Evolutionary conservation across 2,329 filamentous ascomycete genomes (phyloP), one percentile per base, ranked within the genome.

Genomic region (Colletotrichum sp.): DNA sequence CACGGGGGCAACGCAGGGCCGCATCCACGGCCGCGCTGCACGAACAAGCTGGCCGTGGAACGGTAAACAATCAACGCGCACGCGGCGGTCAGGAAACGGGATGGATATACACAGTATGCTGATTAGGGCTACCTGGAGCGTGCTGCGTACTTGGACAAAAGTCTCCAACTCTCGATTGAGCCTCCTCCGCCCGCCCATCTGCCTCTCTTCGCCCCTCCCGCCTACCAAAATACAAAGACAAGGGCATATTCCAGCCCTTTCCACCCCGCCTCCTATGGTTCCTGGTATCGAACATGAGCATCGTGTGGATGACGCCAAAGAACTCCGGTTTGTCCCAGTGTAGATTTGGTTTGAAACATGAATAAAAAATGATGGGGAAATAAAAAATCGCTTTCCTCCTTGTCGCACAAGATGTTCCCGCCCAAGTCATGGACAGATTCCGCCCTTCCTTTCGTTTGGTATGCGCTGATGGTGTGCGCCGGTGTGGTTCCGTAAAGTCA

Each of bases 241-340:
- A 75, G 58, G 59, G 58, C 56, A 16, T 63, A 59, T 73, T 68
- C 69, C 48, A 58, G 48, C 34, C 59, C 65, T 66, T 55, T 62
- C 63, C 69, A 67, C 63, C 69, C 58, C 43, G 43, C 43, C 43
- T 52, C 43, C 65, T 63, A 32, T 69, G 70, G 64, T 76, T 71
- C 71, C 74, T 76, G 74, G 74, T 76, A 76, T 76, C 74, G 74
- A 76, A 76, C 74, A 76, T 76, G 74, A 76, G 71, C 74, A 76
- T 74, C 74, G 74, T 74, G 62, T 63, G 63, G 73, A 48, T 71
- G 69, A 74, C 74, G 71, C 74, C 74, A 76, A 74, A 76, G 65
- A 74, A 76, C 74, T 76, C 74, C 74, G 72, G 36, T 74, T 28
- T 68, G 58, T 72, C 34, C 59, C 63, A 43, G 43, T 63, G 63